A percentile compares a stretch with the other conserved stretches of the same genome.
These are phyloP conservation scores for Myxozyma mucilagina DNA, from an alignment of 805 yeast genomes.

Conservation along the genomic window DNA sequence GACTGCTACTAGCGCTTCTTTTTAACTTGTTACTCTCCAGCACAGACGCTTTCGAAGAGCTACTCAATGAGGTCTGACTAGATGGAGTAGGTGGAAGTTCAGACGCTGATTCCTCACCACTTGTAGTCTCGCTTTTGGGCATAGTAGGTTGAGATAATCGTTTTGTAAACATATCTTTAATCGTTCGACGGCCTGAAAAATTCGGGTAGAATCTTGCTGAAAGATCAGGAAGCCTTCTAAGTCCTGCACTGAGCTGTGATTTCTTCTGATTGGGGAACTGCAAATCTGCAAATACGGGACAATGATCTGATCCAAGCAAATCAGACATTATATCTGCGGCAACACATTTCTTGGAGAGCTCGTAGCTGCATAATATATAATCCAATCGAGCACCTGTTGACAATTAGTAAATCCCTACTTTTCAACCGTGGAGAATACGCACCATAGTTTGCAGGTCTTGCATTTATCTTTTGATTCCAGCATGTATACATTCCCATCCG, in stretches of 20 bases:
- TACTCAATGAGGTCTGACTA: background rate
- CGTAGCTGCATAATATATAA: conserved; percentile 56
- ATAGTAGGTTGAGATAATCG: background rate
- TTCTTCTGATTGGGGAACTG: conserved; percentile 24
- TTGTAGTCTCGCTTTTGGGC: background rate
- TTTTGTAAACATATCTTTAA: conserved; percentile 24
- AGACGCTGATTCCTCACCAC: background rate
- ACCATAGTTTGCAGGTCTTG: conserved; percentile 68
- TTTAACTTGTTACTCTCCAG: background rate
- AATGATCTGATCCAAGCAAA: conserved; percentile 87
- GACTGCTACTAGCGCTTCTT: background rate
- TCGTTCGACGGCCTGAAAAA: conserved; percentile 26
- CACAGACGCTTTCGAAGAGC: background rate
- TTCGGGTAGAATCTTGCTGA: conserved; percentile 12
- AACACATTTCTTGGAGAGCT: conserved; percentile 44
- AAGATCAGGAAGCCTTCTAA: background rate
- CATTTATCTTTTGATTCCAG: conserved; percentile 80
- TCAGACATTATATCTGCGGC: conserved; percentile 62
- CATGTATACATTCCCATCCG: conserved; percentile 76
- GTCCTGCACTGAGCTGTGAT: background rate
- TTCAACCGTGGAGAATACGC: background rate
- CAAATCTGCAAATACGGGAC: conserved; percentile 81
- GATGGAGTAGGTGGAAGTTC: background rate
- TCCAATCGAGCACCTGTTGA: conserved; percentile 80
- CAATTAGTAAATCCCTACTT: background rate